These are phyloP conservation scores for Populus deltoides DNA, from an alignment of 345 rosid species.

Conservation along the genomic window DNA sequence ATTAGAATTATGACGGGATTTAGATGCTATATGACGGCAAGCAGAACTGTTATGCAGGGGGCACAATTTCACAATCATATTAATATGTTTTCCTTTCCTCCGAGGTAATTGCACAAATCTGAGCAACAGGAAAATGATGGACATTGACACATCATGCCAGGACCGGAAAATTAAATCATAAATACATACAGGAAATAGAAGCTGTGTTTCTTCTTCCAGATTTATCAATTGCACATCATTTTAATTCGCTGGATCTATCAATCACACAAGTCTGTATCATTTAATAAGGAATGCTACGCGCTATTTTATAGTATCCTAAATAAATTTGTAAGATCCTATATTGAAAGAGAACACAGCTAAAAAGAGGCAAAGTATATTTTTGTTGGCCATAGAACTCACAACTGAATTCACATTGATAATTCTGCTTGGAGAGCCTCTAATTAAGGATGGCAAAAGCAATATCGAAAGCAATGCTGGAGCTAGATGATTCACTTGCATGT, in stretches of 20 bases:
- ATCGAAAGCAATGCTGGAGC: slow-evolving; percentile 88
- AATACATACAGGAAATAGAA: too few species aligned
- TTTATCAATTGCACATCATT: too few species aligned
- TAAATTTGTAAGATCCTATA: neutral
- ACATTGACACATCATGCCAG: too few species aligned
- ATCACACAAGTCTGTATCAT: neutral
- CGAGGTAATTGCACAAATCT: too few species aligned
- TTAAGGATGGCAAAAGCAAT: slow-evolving; percentile 85
- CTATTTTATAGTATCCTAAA: neutral
- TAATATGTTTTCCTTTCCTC: too few species aligned
- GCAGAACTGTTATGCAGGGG: neutral
- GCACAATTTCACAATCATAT: too few species aligned
- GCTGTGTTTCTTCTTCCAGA: too few species aligned
- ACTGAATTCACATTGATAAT: slow-evolving; percentile 90
- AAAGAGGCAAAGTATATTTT: neutral
- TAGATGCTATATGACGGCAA: neutral
- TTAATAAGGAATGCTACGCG: neutral
- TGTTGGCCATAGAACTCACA: slow-evolving; percentile 52
- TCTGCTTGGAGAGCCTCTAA: slow-evolving; percentile 94
- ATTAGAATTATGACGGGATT: neutral
- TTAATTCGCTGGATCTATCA: neutral
- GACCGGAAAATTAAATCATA: too few species aligned
- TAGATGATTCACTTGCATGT: slow-evolving; percentile 97
- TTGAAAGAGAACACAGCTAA: neutral
- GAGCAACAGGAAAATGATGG: too few species aligned